Evolutionary conservation across 2,329 filamentous ascomycete genomes (phyloP).

Genomic region (Penicillium palitans): DNA sequence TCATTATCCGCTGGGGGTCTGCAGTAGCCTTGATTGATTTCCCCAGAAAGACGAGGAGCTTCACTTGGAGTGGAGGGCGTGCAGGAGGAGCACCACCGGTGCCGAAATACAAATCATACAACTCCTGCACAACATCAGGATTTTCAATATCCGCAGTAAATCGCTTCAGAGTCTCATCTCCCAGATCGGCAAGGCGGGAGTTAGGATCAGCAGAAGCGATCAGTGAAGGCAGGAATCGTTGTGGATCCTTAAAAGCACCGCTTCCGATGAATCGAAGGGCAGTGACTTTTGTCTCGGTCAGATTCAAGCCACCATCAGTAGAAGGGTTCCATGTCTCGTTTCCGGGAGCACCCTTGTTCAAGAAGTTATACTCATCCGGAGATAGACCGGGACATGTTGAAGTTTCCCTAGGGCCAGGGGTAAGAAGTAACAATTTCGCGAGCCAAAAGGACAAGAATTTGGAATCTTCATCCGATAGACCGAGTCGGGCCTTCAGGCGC

Average conservation of each 20-base stretch:
- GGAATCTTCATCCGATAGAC: slow-evolving; percentile 70
- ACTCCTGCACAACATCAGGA: slow-evolving; percentile 57
- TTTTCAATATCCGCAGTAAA: slow-evolving; percentile 70
- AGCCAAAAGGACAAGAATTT: slow-evolving; percentile 73
- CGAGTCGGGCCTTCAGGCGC: slow-evolving; percentile 64
- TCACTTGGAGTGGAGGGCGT: slow-evolving; percentile 71
- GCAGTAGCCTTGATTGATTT: slow-evolving; percentile 74
- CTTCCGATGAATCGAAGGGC: slow-evolving; percentile 74
- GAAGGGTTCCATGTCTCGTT: slow-evolving; percentile 62
- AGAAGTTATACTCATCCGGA: slow-evolving; percentile 65
- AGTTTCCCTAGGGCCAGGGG: slow-evolving; percentile 47
- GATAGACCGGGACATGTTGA: slow-evolving; percentile 62
- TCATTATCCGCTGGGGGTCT: slow-evolving; percentile 66
- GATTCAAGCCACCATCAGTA: slow-evolving; percentile 61
- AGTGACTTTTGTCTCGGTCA: slow-evolving; percentile 69
- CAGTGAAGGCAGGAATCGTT: slow-evolving; percentile 80
- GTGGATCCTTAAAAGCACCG: slow-evolving; percentile 78
- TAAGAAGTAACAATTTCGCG: slow-evolving; percentile 72
- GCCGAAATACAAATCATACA: slow-evolving; percentile 75
- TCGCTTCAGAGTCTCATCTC: slow-evolving; percentile 84
- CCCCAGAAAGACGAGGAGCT: slow-evolving; percentile 71
- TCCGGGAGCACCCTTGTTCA: slow-evolving; percentile 58
- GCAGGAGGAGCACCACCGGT: slow-evolving; percentile 51
- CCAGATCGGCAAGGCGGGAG: slow-evolving; percentile 76
- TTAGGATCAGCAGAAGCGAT: slow-evolving; percentile 82